A percentile compares a stretch with the other conserved stretches of the same genome.
These are phyloP conservation scores for Fusarium humuli DNA, from an alignment of 2,329 filamentous ascomycete species.

Conservation along the genomic window DNA sequence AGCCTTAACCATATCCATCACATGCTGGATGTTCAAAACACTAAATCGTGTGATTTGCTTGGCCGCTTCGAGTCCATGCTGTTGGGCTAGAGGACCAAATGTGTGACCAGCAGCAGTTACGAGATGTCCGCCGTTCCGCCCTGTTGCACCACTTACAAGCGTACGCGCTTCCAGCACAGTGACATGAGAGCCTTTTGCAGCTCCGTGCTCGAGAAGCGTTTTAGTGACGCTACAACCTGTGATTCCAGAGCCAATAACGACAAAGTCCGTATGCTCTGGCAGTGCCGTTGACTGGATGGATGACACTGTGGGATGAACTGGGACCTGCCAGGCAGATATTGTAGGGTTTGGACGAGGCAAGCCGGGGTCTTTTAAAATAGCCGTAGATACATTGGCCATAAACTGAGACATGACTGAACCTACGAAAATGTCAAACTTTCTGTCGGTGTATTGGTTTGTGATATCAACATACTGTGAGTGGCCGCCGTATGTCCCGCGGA, in stretches of 20 bases:
- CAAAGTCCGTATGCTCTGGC: constrained; percentile 38
- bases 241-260: constrained; percentile 49
- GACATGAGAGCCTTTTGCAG: constrained; percentile 9
- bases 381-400: not conserved
- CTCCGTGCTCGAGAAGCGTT: constrained; percentile 37
- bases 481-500: rapidly evolving
- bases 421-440: not conserved
- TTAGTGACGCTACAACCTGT: constrained; percentile 47
- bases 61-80: constrained; percentile 7
- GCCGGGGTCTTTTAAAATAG: constrained; percentile 34
- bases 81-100: constrained; percentile 39
- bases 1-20: constrained; percentile 3
- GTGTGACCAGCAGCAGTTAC: constrained; percentile 44
- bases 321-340: constrained; percentile 44
- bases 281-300: constrained; percentile 40
- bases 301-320: constrained; percentile 39
- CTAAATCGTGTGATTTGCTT: constrained; percentile 33
- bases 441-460: not conserved
- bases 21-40: constrained; percentile 5
- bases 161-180: constrained; percentile 47
- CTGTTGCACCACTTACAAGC: constrained; percentile 48
- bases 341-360: constrained; percentile 44
- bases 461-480: no score
- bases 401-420: not conserved
- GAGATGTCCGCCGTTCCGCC: constrained; percentile 48